Percentiles rank a stretch among this genome's conserved stretches.
These are phyloP conservation scores for Pyrenula massariospora DNA, from an alignment of 495 filamentous ascomycete species.

Conservation along the genomic window DNA sequence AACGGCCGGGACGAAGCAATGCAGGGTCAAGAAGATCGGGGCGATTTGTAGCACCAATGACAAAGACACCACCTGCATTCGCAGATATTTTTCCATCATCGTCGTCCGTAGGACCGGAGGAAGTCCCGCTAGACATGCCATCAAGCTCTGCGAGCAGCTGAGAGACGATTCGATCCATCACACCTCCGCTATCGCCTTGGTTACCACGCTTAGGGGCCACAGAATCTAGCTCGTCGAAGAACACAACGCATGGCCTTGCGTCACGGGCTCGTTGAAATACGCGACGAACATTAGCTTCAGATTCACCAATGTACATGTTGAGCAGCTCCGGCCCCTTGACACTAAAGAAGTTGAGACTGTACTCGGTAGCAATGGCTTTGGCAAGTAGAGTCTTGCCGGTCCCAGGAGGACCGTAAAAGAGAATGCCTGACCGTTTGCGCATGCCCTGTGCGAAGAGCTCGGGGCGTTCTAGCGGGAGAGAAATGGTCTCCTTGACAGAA, in stretches of 20 bases:
- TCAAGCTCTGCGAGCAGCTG: slow-evolving; percentile 92
- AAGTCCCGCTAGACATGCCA: slow-evolving; percentile 85
- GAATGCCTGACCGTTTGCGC: slow-evolving; percentile 95
- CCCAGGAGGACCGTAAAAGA: slow-evolving; percentile 95
- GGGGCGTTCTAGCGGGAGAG: slow-evolving; percentile 80
- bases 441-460: slow-evolving; percentile 96
- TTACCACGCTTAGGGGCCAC: slow-evolving; percentile 96
- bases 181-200: slow-evolving; percentile 93
- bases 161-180: slow-evolving; percentile 97
- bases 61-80: slow-evolving; percentile 81
- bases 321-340: slow-evolving; percentile 96
- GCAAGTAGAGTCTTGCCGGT: slow-evolving; percentile 95
- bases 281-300: slow-evolving; percentile 90
- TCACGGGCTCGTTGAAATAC: slow-evolving; percentile 94
- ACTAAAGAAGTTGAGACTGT: slow-evolving; percentile 97
- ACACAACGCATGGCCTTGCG: slow-evolving; percentile 93
- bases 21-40: slow-evolving; percentile 91
- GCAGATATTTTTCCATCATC: slow-evolving; percentile 23
- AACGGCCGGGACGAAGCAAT: slow-evolving; percentile 79
- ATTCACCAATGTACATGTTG: slow-evolving; percentile 99
- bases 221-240: slow-evolving; percentile 96
- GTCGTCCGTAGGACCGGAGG: background rate
- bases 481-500: slow-evolving; percentile 92
- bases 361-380: slow-evolving; percentile 96
- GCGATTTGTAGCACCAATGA: slow-evolving; percentile 92